Base-by-base conservation (phyloP, 306 rosid species). In the Begonia loranthoides region DNA sequence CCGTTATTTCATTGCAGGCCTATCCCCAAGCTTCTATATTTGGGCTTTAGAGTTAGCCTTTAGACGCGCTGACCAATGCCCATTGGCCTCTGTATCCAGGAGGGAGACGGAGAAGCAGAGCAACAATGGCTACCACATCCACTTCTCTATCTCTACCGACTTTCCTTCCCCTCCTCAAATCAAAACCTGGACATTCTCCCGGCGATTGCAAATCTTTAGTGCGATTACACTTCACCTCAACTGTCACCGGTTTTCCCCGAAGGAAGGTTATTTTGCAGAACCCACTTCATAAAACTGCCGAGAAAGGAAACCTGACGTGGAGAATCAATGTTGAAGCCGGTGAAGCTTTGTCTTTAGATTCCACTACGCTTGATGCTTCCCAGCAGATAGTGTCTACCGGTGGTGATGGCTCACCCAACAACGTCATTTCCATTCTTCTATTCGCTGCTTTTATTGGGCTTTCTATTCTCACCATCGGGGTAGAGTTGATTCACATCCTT, bases 381-480 rank as follows among this genome's bases (percentile, higher is more conserved):
- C 72, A 75, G 56, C 67, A 85, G 69, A 61, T 85, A 28, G 72
- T 73, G 44, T 54, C 80, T 57, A 47, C 54, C 38, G 15, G 66
- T 36, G 72, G 68, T 38, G 94, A 72, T 39, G 79, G 66, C 21
- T 72, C 76, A 12, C 70, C 69, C 28, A 65, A 85, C 54, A 12
- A 55, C 19, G 12, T 57, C 15, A 56, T 82, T 3, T 74, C 85
- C 1, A 64, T 34, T n/a, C 99, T 86, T 73, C 84, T 90, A 55
- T 68, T 82, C 36, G 6, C 50, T 52, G 99, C 88, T 12, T 90
- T 90, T 62, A 10, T 83, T 65, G 99, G 86, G 17, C 70, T 90
- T 5, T 70, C 82, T 16, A 55, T 71, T 54, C 86, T 90, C 64
- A 80, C 94, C 34, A 11, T 86, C 50, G 99, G 99, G 93, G 96